Evolutionary conservation across 345 rosid species (phyloP), one percentile per base, ranked within the genome.

Genomic region (Eucalyptus curtisii): DNA sequence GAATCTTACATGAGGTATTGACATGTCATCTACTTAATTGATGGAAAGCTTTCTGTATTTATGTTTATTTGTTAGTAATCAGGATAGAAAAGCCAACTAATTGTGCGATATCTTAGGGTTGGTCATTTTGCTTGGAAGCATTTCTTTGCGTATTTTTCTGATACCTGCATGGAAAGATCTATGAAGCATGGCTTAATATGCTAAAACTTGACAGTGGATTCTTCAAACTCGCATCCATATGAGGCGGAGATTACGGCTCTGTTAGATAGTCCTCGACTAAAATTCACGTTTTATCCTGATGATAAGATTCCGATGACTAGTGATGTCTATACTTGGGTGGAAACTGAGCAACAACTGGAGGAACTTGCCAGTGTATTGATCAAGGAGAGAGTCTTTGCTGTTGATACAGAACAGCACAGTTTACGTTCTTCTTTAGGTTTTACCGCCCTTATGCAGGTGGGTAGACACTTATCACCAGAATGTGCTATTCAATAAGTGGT

Each of bases 351-450:
- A 42, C 95, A 94, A 24, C 90, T 97, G 84, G 92, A 92, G 90
- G 96, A 96, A 86, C 94, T 97, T n/a, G 98, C 94, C 42, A 92
- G 92, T 88, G 87, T 87, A 68, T 91, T 97, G 89, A 91, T 93
- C 19, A 90, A 92, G 89, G 93, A 95, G 88, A 90, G 86, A 24
- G 92, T 92, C 90, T 96, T 97, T 88, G 95, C 93, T 44, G 96
- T 96, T 68, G 99, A 97, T 92, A 97, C 99, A 3, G 99, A 97
- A 91, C 99, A 97, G 86, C 99, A 97, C 90, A 95, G 98, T 90
- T 88, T 96, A 5, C 92, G 95, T 8, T 97, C 99, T 2, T 97
- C 95, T 93, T 95, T 94, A 37, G 98, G 99, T 33, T 95, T 97
- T 91, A 97, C 99, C 30, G 96, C 98, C 92, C 89, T 96, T 6